Base-by-base conservation (phyloP, 2,329 filamentous ascomycete genomes). In the Calonectria fujianensis region DNA sequence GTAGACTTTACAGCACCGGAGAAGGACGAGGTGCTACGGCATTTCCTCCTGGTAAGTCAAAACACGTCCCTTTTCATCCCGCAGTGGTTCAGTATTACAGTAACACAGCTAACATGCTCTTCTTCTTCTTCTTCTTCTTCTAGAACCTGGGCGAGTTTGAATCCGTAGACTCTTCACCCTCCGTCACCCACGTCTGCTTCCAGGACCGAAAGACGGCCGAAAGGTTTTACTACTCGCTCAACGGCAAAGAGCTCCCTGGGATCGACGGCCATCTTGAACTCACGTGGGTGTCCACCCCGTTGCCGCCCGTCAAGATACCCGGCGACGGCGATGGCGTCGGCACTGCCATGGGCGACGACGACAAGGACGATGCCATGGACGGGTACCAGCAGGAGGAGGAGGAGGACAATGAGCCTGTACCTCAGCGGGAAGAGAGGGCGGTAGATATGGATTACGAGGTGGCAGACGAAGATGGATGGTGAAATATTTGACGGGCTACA, bases 171-270 rank as follows among this genome's bases (percentile, higher is more conserved):
- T 85, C 87, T 5, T 87, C 86, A 3, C 83, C 88, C 0, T 76
- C 84, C 1, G 82, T 84, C 0, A 90, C 92, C 1, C 85, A 89
- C 69, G 89, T 94, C 67, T 90, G 89, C 8, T 94, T 94, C 82
- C 91, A 91, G 72, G 92, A 94, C 80, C 91, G 92, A 72, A 91
- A 91, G 81, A 93, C 93, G 18, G 94, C 94, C 5, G 94, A 96
- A 82, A 92, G 89, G 76, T 93, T 94, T 79, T 91, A 90, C 85
- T 90, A 91, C 79, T 87, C 90, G 35, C 85, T 91, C n/a, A 82
- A 90, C 61, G 88, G 88, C 59, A 88, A 89, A 54, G 85, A 89
- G 27, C 90, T 96, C 51, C 91, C 93, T 0, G 90, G 91, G 9
- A 85, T 95, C 14, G 85, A 89, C 1, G 92, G 90, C 52, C 90